Percentiles rank a stretch among this genome's conserved stretches.
Conservation (phyloP, 176 grass and related monocot species). For the Carex scoparia region DNA sequence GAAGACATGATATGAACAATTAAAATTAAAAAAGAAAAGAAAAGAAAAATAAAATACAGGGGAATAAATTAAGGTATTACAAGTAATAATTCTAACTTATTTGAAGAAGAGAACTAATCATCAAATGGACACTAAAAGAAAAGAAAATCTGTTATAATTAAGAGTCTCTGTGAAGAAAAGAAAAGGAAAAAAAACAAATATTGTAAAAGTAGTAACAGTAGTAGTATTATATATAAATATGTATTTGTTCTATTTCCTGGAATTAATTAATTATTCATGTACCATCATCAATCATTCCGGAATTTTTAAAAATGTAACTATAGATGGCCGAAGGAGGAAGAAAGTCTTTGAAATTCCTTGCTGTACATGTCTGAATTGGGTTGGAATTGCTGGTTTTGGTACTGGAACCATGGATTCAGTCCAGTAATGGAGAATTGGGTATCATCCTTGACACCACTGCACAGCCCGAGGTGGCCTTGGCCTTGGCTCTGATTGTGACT, state of each 20-base stretch:
- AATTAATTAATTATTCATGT: slow-evolving; percentile 20
- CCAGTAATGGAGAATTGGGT: slow-evolving; percentile 14
- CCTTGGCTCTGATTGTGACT: not conserved
- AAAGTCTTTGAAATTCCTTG: slow-evolving; percentile 25
- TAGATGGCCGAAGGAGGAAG: slow-evolving; percentile 20
- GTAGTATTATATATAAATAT: slow-evolving; percentile 5
- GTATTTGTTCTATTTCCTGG: slow-evolving; percentile 6
- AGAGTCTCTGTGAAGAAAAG: not conserved
- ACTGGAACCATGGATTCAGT: slow-evolving; percentile 18
- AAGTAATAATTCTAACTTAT: not conserved
- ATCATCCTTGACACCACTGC: slow-evolving; percentile 24
- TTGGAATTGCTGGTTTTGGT: slow-evolving; percentile 21
- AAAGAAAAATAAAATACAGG: not conserved
- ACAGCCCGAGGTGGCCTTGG: slow-evolving; percentile 9
- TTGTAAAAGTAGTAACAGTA: slow-evolving; percentile 12
- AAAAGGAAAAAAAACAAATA: not conserved
- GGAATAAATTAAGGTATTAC: not conserved
- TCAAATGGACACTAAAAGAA: slow-evolving; percentile 8
- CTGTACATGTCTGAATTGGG: slow-evolving; percentile 19
- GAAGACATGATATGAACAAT: not conserved
- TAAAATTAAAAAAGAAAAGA: not conserved
- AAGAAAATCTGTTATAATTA: slow-evolving; percentile 17
- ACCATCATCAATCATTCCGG: slow-evolving; percentile 1
- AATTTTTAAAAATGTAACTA: slow-evolving; percentile 18
- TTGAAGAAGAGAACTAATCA: slow-evolving; percentile 20